These are phyloP conservation scores for Phoma sp. DNA, from an alignment of 2,329 filamentous ascomycete genomes.

Conservation along the genomic window DNA sequence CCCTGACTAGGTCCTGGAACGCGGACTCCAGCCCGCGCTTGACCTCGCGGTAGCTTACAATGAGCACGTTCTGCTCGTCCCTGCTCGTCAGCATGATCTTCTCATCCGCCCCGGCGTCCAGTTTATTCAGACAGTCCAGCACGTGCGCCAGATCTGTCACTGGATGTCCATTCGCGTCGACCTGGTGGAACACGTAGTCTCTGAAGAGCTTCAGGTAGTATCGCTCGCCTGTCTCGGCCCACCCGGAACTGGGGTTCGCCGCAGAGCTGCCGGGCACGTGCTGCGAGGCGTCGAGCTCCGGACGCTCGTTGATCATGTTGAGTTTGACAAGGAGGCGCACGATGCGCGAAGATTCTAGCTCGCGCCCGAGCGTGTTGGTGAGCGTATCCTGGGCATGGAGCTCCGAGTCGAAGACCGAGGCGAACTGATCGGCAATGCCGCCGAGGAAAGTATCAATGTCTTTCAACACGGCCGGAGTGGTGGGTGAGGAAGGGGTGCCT, in stretches of 20 bases:
- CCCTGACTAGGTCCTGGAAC: slow-evolving; percentile 61
- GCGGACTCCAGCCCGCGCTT: slow-evolving; percentile 69
- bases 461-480: slow-evolving; percentile 59
- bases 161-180: slow-evolving; percentile 82
- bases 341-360: slow-evolving; percentile 88
- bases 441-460: slow-evolving; percentile 79
- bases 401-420: slow-evolving; percentile 75
- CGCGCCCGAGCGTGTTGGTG: slow-evolving; percentile 73
- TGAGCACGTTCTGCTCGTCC: slow-evolving; percentile 87
- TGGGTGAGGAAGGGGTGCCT: slow-evolving; percentile 40
- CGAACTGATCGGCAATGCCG: slow-evolving; percentile 78
- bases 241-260: slow-evolving; percentile 56
- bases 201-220: slow-evolving; percentile 95
- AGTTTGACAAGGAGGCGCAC: slow-evolving; percentile 84
- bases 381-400: slow-evolving; percentile 82
- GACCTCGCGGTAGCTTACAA: slow-evolving; percentile 89
- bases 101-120: slow-evolving; percentile 89
- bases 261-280: slow-evolving; percentile 46
- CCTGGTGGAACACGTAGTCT: slow-evolving; percentile 97
- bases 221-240: slow-evolving; percentile 91
- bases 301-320: slow-evolving; percentile 86
- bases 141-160: slow-evolving; percentile 89
- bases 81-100: slow-evolving; percentile 83
- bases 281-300: slow-evolving; percentile 76
- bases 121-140: slow-evolving; percentile 83